phyloP scores from a whole-genome alignment of 2,329 filamentous ascomycete species.

The Chaetomium sp. region DNA sequence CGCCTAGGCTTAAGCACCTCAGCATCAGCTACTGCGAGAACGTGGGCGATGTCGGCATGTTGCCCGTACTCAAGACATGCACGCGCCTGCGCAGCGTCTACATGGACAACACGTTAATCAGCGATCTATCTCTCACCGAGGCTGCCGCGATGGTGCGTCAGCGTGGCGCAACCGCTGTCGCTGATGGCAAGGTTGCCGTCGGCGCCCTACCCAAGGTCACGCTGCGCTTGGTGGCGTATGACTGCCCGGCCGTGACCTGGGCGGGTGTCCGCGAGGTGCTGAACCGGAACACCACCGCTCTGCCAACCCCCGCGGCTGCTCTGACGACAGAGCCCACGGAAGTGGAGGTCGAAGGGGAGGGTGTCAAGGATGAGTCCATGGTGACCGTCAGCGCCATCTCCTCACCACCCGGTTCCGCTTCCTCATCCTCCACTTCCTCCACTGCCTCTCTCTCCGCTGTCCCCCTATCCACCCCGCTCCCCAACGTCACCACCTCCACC shows the following conservation, averaged over 20 bases:
- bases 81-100: slow-evolving; percentile 63
- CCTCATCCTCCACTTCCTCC: neutral
- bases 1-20: slow-evolving; percentile 65
- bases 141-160: slow-evolving; percentile 66
- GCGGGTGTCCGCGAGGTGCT: slow-evolving; percentile 82
- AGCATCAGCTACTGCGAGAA: slow-evolving; percentile 87
- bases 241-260: slow-evolving; percentile 91
- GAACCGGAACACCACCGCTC: slow-evolving; percentile 63
- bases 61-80: slow-evolving; percentile 74
- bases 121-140: slow-evolving; percentile 78
- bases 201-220: slow-evolving; percentile 45
- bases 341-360: too few relatives aligned
- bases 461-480: neutral
- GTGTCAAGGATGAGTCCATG: neutral
- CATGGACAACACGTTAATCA: slow-evolving; percentile 89
- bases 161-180: slow-evolving; percentile 45
- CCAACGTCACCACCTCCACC: neutral
- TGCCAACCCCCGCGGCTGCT: slow-evolving; percentile 21
- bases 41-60: slow-evolving; percentile 74
- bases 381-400: neutral
- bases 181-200: slow-evolving; percentile 22
- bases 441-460: neutral
- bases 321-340: neutral
- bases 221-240: slow-evolving; percentile 75
- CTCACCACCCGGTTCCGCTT: neutral